Base-by-base conservation (phyloP, 352 stramenopile genomes). In the Phytophthora kernoviae region DNA sequence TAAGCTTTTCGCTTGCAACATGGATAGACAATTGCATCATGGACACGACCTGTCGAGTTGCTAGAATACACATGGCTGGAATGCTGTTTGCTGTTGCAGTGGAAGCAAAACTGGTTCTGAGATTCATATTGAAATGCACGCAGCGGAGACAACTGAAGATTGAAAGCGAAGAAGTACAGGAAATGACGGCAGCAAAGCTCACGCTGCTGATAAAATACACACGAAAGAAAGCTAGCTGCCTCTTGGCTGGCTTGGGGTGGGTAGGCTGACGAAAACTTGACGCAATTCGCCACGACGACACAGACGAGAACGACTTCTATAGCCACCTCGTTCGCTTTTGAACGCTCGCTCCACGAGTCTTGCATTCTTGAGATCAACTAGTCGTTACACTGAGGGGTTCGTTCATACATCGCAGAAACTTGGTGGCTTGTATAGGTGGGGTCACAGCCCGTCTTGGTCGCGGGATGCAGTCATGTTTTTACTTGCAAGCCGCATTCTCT, bases 141-240 rank as follows among this genome's bases (percentile, higher is more conserved):
- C 43, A 46, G 58, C 53, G 9, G 36, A 54, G 32, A 44, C 54
- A 62, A 55, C 64, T 44, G 36, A 60, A 53, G 20, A 40, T 20
- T 46, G 26, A 50, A 58, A 50, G 46, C 50, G 52, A 70, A 70
- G 49, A 68, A 77, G 58, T 70, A 75, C 61, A 76, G 51, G 43
- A 43, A 27, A 37, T 48, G 62, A 68, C 64, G 46, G 50, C 55
- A 68, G 55, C 60, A 17, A 48, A 58, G 36, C 54, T 70, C 18
- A 34, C 49, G 32, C 55, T 69, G 57, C 45, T 60, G 63, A 73
- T 73, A 76, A 70, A 73, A 70, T 76, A 76, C 62, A 75, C 52
- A 69, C 57, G 65, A 49, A 67, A 60, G 46, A 61, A 69, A 71
- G 52, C 57, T 70, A 66, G 60, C 60, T 74, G 61, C 60, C 55